Base-by-base conservation (phyloP, 495 filamentous ascomycete genomes). In the Lophiotrema nucula region DNA sequence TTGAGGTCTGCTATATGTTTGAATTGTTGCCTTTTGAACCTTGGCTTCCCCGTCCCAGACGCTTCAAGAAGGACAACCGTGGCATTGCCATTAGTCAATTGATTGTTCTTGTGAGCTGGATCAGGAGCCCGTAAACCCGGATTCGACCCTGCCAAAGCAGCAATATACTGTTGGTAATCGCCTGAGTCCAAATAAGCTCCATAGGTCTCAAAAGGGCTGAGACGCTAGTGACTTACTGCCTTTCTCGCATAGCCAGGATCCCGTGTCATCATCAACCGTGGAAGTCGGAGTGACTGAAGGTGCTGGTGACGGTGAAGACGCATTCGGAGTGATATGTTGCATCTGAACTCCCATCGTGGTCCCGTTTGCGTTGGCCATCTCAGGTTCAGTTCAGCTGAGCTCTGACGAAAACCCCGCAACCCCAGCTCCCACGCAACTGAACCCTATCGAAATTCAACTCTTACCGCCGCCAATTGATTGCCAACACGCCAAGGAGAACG, bases 101-200 rank as follows among this genome's bases (percentile, higher is more conserved):
- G 49, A 37, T 46, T 33, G 1, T 53, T 35, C 25, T 54, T 43
- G 47, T 62, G 56, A 4, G 18, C 39, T 12, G 58, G 58, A 18
- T 62, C 58, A 11, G 43, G 45, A 19, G 45, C 33, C 27, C 46
- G 51, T n/a, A 62, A 27, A 3, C 58, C 46, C 3, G 58, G 58
- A 23, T 56, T 62, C 11, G 52, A 56, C 13, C 46, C 43, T 24
- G 24, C 46, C 23, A 62, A 27, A 5, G 37, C 37, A 0, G 22
- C 46, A 15, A 62, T 56, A 24, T 62, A 62, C 19, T 62, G 35
- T 16, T 50, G 58, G 23, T 62, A 62, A 25, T 33, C 35, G 1
- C 58, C 58, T 62, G 28, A 33, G 25, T 37, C n/a, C 18, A 3
- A 52, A 22, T 28, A 28, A 18, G 22, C 10, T 28, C n/a, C 19